These are phyloP conservation scores for Geopyxis carbonaria DNA, from an alignment of 495 filamentous ascomycete species.

Conservation along the genomic window DNA sequence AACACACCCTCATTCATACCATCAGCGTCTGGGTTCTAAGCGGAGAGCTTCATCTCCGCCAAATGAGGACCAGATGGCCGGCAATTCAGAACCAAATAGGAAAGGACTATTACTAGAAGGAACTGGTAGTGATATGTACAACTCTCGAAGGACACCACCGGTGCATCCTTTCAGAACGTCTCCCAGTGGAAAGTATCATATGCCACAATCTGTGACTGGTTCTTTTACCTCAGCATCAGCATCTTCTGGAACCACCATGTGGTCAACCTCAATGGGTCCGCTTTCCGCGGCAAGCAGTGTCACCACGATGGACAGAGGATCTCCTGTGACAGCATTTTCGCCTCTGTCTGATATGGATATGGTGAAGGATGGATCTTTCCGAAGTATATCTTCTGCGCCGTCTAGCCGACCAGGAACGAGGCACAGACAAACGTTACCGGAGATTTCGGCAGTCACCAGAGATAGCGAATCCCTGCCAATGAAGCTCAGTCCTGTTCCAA, in stretches of 20 bases:
- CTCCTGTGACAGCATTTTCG: slow-evolving; percentile 15
- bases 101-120: slow-evolving; percentile 17
- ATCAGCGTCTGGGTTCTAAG: slow-evolving; percentile 18
- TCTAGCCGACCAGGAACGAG: slow-evolving; percentile 3
- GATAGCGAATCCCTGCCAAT: slow-evolving; percentile 14
- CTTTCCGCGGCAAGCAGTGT: slow-evolving; percentile 21
- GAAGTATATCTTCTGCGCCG: too few relatives aligned
- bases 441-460: slow-evolving; percentile 9
- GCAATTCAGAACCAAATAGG: slow-evolving; percentile 19
- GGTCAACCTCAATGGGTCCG: slow-evolving; percentile 18
- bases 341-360: too few relatives aligned
- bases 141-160: too few relatives aligned
- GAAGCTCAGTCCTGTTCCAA: slow-evolving; percentile 19
- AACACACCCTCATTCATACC: slow-evolving; percentile 18
- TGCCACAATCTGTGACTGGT: slow-evolving; percentile 12
- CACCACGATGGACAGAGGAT: slow-evolving; percentile 17
- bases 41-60: slow-evolving; percentile 23
- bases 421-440: slow-evolving; percentile 15
- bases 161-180: too few relatives aligned
- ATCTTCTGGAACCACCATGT: slow-evolving; percentile 18
- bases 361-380: too few relatives aligned
- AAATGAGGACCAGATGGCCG: slow-evolving; percentile 16
- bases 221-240: slow-evolving; percentile 16
- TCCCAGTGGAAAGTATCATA: slow-evolving; percentile 15
- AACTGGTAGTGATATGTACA: slow-evolving; percentile 13